Base-by-base conservation (phyloP, 306 rosid genomes). In the Vigna reflexopilosa region DNA sequence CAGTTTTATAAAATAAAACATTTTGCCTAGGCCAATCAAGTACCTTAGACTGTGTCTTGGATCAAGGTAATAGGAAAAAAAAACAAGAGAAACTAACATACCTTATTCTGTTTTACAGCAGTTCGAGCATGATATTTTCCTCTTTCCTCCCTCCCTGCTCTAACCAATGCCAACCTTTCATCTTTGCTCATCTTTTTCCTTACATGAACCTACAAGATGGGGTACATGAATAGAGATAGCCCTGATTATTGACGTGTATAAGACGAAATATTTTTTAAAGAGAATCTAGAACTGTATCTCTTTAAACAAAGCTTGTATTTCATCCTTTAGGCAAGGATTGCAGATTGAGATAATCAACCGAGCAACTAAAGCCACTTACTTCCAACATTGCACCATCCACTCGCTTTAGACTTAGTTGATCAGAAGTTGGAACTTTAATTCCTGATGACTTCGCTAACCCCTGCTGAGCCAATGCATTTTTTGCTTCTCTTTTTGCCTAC, bases 51-150 rank as follows among this genome's bases (percentile, higher is more conserved):
- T 32, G 36, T 32, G 34, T 12, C 63, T 48, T 7, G 71, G 26
- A 47, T 45, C 16, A 2, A 11, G 16, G 47, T 64, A 32, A 76
- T 1, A 17, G 34, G 19, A 15, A 30, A 0, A 52, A 56, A 17
- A 44, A 28, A 22, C 1, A 54, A 54, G 36, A 69, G 56, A 67
- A 50, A 67, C 28, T 26, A 19, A 66, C 73, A 7, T 84, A 94
- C 98, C 95, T 94, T 94, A 78, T 89, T 90, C 88, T 94, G 94
- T 82, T 92, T 92, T 16, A 94, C 84, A 30, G 97, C 96, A 9
- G 95, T 78, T 76, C 86, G 83, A 82, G 98, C 86, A 68, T 81
- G 83, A 76, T 90, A 94, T 90, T 85, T 73, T 76, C 90, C 96
- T 88, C 96, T 89, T 7, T 90, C 98, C 80, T 90, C 97, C 83